phyloP scores from a whole-genome alignment of 306 rosid genomes.

The Elaeagnus macrophylla region DNA sequence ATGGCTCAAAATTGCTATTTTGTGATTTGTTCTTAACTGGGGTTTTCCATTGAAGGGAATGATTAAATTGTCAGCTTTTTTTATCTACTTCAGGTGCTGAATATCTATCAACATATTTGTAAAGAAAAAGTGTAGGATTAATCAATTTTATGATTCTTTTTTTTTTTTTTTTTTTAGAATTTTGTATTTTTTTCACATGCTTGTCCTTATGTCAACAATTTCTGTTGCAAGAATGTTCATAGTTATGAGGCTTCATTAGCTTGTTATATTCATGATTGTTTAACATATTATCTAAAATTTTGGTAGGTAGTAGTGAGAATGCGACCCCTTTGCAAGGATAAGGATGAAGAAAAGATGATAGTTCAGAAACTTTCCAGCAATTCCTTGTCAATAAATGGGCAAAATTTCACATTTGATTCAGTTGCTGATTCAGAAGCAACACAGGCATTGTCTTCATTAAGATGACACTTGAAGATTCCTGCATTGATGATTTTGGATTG shows the following conservation, averaged over 20 bases:
- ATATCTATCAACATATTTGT: too few relatives aligned
- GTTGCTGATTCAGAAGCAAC: conserved; percentile 74
- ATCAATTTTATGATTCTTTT: too few relatives aligned
- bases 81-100: too few relatives aligned
- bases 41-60: too few relatives aligned
- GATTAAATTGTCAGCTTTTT: too few relatives aligned
- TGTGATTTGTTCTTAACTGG: too few relatives aligned
- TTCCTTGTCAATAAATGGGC: conserved; percentile 68
- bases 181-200: too few relatives aligned
- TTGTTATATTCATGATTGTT: background rate
- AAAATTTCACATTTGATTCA: conserved; percentile 85
- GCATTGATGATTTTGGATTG: conserved; percentile 6
- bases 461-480: conserved; percentile 9
- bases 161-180: too few relatives aligned
- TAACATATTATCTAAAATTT: background rate
- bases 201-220: too few relatives aligned
- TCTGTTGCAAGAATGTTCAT: background rate
- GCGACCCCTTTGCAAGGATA: conserved; percentile 60
- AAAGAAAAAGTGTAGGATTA: too few relatives aligned
- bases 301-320: conserved; percentile 75
- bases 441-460: conserved; percentile 48
- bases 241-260: background rate
- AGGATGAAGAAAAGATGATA: conserved; percentile 68
- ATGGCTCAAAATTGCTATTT: too few relatives aligned
- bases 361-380: conserved; percentile 65